Evolutionary conservation across 1,284 basidiomycete genomes (phyloP).

Genomic region (Cutaneotrichosporon curvatum): DNA sequence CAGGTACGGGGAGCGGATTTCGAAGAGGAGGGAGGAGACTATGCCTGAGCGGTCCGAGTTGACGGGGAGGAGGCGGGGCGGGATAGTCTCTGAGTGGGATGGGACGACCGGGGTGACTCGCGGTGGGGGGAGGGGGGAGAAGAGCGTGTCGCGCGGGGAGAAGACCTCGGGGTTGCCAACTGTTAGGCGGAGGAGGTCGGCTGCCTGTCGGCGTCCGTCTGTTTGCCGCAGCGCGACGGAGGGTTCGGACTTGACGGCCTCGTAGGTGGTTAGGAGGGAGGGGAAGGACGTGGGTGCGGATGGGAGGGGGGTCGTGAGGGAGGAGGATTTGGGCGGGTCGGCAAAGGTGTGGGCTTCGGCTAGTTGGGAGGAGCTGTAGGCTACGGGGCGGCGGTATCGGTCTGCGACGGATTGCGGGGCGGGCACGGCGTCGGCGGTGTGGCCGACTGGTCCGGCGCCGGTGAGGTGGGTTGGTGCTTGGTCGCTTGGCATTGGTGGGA

Average conservation of each 20-base stretch:
- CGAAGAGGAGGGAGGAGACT: slow-evolving; percentile 27
- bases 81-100: slow-evolving; percentile 24
- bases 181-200: slow-evolving; percentile 28
- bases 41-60: slow-evolving; percentile 26
- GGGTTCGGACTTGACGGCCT: slow-evolving; percentile 25
- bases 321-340: slow-evolving; percentile 17
- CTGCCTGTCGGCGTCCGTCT: slow-evolving; percentile 28
- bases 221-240: slow-evolving; percentile 30
- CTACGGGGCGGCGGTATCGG: slow-evolving; percentile 29
- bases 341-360: slow-evolving; percentile 21
- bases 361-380: slow-evolving; percentile 31
- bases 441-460: neutral
- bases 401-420: slow-evolving; percentile 29
- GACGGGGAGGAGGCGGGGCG: slow-evolving; percentile 26
- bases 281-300: slow-evolving; percentile 29
- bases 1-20: slow-evolving; percentile 34
- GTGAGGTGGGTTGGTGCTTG: neutral
- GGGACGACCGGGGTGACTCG: slow-evolving; percentile 30
- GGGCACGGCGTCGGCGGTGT: neutral
- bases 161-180: slow-evolving; percentile 32
- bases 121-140: slow-evolving; percentile 18
- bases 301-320: slow-evolving; percentile 6
- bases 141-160: slow-evolving; percentile 28
- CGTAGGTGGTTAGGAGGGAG: slow-evolving; percentile 27
- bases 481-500: slow-evolving; percentile 30